A percentile compares a stretch with the other conserved stretches of the same genome.
Evolutionary conservation across 78 protist species (phyloP).

Genomic region (Chrysochromulina parva): DNA sequence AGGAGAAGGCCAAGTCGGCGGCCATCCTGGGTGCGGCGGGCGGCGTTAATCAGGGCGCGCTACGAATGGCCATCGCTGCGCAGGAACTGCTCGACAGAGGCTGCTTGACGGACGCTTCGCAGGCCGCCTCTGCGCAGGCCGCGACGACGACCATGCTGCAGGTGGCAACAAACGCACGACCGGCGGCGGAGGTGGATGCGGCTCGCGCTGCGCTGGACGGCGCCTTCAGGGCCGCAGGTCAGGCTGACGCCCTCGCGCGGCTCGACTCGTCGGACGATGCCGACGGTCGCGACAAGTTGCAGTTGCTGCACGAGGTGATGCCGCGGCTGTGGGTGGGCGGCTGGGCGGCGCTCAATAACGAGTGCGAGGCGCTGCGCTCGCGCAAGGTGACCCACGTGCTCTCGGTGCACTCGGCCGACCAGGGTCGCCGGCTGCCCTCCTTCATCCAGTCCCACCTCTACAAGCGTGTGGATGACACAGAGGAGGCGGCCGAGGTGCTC

Average conservation of each 20-base stretch:
- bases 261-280: background rate
- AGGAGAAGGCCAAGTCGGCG: background rate
- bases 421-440: background rate
- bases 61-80: background rate
- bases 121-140: background rate
- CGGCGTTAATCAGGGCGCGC: no score
- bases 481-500: background rate
- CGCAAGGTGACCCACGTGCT: background rate
- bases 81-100: background rate
- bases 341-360: slow-evolving; percentile 7
- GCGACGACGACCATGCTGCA: background rate
- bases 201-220: background rate
- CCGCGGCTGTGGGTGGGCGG: slow-evolving; percentile 28
- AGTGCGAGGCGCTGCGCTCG: background rate
- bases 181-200: background rate
- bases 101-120: background rate
- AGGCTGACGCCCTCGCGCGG: background rate
- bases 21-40: background rate
- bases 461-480: background rate
- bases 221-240: background rate
- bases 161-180: background rate
- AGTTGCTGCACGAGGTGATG: background rate
- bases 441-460: background rate
- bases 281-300: background rate
- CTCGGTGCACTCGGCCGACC: background rate